Evolutionary conservation across 768 basidiomycete genomes (phyloP), one percentile per base, ranked within the genome.

Genomic region (Hirschioporus abietinus): DNA sequence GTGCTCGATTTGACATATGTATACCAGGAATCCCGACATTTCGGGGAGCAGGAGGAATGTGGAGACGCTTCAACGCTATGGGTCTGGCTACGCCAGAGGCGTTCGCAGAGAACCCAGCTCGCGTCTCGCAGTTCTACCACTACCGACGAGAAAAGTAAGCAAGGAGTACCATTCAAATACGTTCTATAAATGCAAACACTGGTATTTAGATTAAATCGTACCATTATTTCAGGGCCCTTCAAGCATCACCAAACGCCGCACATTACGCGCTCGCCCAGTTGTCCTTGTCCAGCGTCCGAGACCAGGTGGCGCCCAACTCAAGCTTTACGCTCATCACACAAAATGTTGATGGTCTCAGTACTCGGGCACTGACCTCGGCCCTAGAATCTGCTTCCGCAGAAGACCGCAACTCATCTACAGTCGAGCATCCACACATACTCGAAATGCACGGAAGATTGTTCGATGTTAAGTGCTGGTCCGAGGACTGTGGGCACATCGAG

Each of bases 371-470:
- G 63, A 71, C 77, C 26, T 68, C 74, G 35, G 63, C 71, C n/a
- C 35, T 27, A 15, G 30, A 2, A 2, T 25, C 24, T 3, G 30
- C 60, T 8, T 25, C 30, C 17, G 57, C 68, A 68, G 23, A 70
- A 59, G 63, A 70, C 25, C 59, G 64, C 36, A 64, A 70, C 15
- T 52, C 42, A 52, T 52, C 42, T 20, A 52, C 42, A 20, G 42
- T 68, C 2, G 68, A 67, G 18, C 67, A 69, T 26, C 68, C 60
- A 42, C 68, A 69, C 34, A 66, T 71, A 15, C 65, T 86, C 30
- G 87, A 90, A 71, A 89, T 88, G 85, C 89, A 89, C 70, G 88
- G 87, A 0, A 72, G 81, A 26, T 73, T 88, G 4, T 82, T 85
- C 71, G 84, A 87, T 69, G 78, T 85, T 9, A 64, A 74, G 34